Evolutionary conservation across 176 grass and related monocot genomes (phyloP).

Genomic region (Phyllostachys edulis): DNA sequence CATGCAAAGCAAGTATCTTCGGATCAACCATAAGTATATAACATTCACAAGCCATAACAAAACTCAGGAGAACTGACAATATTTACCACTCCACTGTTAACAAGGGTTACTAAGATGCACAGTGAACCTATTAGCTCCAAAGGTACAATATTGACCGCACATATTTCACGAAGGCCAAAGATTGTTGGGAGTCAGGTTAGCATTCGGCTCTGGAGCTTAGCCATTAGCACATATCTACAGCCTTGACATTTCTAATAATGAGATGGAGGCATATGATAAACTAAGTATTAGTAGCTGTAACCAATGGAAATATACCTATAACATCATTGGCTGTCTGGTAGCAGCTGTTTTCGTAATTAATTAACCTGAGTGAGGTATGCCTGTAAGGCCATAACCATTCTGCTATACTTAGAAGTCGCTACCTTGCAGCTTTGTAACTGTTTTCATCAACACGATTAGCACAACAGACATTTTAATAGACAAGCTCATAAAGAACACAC

Average conservation of each 20-base stretch:
- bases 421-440: neutral
- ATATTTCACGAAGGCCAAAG: neutral
- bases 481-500: neutral
- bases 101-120: neutral
- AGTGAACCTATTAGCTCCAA: neutral
- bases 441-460: neutral
- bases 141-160: neutral
- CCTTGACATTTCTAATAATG: neutral
- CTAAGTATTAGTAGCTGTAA: neutral
- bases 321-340: neutral
- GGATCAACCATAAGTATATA: neutral
- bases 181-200: neutral
- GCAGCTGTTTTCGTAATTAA: neutral
- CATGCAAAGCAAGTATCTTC: neutral
- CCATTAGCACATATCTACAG: neutral
- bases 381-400: neutral
- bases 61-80: neutral
- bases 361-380: neutral
- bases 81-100: neutral
- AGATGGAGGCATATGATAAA: neutral
- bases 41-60: neutral
- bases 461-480: neutral
- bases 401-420: neutral
- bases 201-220: neutral
- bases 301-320: neutral